These are phyloP conservation scores for Corylus avellana DNA, from an alignment of 306 rosid species.

Conservation along the genomic window DNA sequence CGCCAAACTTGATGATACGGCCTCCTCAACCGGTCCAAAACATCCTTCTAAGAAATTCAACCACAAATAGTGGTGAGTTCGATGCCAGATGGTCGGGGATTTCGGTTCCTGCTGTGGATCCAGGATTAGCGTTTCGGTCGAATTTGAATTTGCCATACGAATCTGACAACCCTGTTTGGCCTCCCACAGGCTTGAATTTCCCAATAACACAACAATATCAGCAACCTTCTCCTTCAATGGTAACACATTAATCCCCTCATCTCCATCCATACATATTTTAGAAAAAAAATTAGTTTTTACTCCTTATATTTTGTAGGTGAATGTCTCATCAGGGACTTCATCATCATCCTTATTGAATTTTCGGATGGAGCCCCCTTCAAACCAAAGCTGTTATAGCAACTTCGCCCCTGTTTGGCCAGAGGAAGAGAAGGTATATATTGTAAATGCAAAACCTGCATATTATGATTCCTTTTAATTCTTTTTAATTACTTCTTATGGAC, in stretches of 20 bases:
- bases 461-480: not conserved
- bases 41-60: conserved; percentile 30
- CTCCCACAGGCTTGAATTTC: conserved; percentile 29
- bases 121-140: conserved; percentile 46
- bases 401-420: conserved; percentile 34
- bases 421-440: conserved; percentile 49
- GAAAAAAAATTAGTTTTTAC: not conserved
- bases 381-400: conserved; percentile 68
- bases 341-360: conserved; percentile 45
- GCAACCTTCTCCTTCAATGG: conserved; percentile 54
- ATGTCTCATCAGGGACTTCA: conserved; percentile 46
- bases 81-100: conserved; percentile 28
- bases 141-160: conserved; percentile 41
- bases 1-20: conserved; percentile 34
- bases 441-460: conserved; percentile 8
- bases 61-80: conserved; percentile 34
- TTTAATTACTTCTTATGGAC: not conserved
- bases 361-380: conserved; percentile 97
- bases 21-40: conserved; percentile 35
- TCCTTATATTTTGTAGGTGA: conserved; percentile 47
- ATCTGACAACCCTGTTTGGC: conserved; percentile 40
- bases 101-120: conserved; percentile 38
- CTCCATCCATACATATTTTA: too few species aligned
- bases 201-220: conserved; percentile 48
- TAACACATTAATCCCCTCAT: conserved; percentile 6